Base-by-base conservation (phyloP, 176 grass and related monocot genomes). In the Oryza australiensis region DNA sequence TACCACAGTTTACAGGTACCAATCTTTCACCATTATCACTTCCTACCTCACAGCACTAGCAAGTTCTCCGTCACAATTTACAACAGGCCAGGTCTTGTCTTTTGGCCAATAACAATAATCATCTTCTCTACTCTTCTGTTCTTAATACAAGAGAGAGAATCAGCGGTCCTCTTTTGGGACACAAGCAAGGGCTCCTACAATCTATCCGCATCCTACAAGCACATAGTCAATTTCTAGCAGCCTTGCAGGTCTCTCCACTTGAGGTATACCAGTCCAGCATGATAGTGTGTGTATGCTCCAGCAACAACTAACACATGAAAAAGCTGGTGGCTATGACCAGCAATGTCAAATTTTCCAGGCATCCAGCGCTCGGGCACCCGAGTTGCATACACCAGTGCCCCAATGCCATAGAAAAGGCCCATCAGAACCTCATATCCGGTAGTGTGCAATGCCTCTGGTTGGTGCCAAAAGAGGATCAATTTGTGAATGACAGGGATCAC, bases 271-370 rank as follows among this genome's bases (percentile, higher is more conserved):
- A 97, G 66, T 14, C 94, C 94, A 72, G 94, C 85, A 64, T 73
- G 82, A 70, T 97, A 97, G 71, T 97, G 94, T 14, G 91, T 94
- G 84, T 88, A 97, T 0, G 94, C 94, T 74, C 91, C 94, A 26
- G 91, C 94, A 12, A 97, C 91, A 13, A 97, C 94, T 46, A 97
- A 76, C 55, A 97, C 75, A 81, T 97, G 94, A 71, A 97, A 97
- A 35, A 97, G 72, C 72, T 97, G 94, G 82, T 97, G 94, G 73
- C 94, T 92, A 62, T 97, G 94, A 73, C 91, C 91, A 0, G 94
- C 94, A 20, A 97, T 92, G 82, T 97, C 94, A 64, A 97, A 97
- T 51, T 94, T 97, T 69, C 94, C 94, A 27, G 94, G 91, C 94
- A 97, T 97, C 94, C 94, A 97, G 40, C 94, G 89, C 74, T 94